Conservation (phyloP, 371 early-diverging fungal species). For the Mortierella sp. region DNA sequence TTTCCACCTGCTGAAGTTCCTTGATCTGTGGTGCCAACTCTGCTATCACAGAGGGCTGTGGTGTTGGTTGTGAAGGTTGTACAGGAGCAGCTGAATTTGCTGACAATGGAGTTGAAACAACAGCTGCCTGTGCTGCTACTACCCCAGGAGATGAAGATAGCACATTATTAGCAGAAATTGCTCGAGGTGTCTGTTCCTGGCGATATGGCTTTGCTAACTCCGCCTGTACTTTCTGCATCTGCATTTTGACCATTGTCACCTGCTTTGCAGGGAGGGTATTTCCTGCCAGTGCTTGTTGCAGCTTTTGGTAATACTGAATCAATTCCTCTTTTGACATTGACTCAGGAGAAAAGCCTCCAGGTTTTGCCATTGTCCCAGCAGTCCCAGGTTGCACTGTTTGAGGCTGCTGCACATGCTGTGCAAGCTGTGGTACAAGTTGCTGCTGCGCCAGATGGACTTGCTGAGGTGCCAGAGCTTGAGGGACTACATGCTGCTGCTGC, state of each 20-base stretch:
- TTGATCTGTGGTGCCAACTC: constrained; percentile 30
- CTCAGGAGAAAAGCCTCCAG: constrained; percentile 4
- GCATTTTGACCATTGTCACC: constrained; percentile 14
- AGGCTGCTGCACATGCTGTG: background rate
- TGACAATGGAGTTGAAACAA: background rate
- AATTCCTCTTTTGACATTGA: constrained; percentile 35
- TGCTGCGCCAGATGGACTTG: too few relatives aligned
- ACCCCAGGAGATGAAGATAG: background rate
- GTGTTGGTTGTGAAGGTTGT: background rate
- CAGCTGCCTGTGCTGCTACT: background rate
- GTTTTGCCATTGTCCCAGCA: background rate
- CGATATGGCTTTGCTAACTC: constrained; percentile 36
- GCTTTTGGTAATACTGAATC: constrained; percentile 12
- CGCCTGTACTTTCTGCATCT: constrained; percentile 31
- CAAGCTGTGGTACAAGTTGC: background rate
- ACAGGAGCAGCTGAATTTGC: background rate
- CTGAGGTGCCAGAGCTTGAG: too few relatives aligned
- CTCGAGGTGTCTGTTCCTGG: constrained; percentile 8
- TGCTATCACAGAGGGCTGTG: background rate
- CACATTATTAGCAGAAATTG: background rate
- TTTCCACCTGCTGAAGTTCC: constrained; percentile 25
- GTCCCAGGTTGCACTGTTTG: background rate
- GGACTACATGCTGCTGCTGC: background rate
- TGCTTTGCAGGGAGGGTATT: constrained; percentile 19
- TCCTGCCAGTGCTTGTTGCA: constrained; percentile 23